These are phyloP conservation scores for Teratosphaeria nubilosa DNA, from an alignment of 2,329 filamentous ascomycete species.

Conservation along the genomic window DNA sequence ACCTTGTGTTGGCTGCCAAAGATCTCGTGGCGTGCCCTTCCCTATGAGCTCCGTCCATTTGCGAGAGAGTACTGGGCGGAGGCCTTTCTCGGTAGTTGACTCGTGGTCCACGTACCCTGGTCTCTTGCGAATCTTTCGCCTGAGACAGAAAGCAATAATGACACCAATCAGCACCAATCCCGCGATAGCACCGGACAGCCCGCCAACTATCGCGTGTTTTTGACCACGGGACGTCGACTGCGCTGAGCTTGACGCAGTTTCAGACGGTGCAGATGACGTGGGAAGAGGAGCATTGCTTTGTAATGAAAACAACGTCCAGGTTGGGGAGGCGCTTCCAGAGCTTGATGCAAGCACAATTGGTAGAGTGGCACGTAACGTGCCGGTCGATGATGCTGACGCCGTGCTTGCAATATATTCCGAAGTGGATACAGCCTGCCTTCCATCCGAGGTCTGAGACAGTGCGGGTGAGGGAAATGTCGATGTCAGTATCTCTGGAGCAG, in stretches of 20 bases:
- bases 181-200: slow-evolving; percentile 22
- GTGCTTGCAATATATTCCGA: background rate
- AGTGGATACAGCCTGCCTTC: background rate
- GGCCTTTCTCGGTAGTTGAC: slow-evolving; percentile 4
- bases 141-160: slow-evolving; percentile 17
- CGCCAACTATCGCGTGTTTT: slow-evolving; percentile 22
- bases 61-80: slow-evolving; percentile 2
- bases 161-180: slow-evolving; percentile 20
- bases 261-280: background rate
- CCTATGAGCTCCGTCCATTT: slow-evolving; percentile 9
- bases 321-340: background rate
- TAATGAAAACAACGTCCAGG: background rate
- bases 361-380: background rate
- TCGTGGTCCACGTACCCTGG: slow-evolving; percentile 5
- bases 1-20: slow-evolving; percentile 7
- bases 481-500: background rate
- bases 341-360: background rate
- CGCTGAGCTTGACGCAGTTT: background rate
- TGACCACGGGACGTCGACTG: background rate
- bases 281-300: background rate
- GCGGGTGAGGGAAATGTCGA: background rate
- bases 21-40: slow-evolving; percentile 9
- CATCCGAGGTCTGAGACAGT: background rate
- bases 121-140: slow-evolving; percentile 9
- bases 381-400: background rate